Evolutionary conservation across 2,329 filamentous ascomycete genomes (phyloP), one percentile per base, ranked within the genome.

Genomic region (Ciborinia camelliae): DNA sequence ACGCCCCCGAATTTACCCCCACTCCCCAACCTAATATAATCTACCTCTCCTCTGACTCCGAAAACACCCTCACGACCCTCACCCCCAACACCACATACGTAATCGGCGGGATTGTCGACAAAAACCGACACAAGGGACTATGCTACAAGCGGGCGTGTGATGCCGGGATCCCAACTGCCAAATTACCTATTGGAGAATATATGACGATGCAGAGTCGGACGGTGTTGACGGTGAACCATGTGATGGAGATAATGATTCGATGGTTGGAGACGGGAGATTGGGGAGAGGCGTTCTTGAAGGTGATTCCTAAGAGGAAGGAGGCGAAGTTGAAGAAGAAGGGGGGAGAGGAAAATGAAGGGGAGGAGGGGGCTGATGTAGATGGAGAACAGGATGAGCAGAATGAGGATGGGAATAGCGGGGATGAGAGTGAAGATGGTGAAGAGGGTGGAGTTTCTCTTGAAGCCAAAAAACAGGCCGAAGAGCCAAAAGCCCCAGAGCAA

Each of bases 221-320:
- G 71, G 91, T 99, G 5, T 80, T 99, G 65, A 89, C 94, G 4
- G 97, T 94, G 9, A 99, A 98, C 74, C 95, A 99, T 74, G 95
- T 99, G 1, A 86, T 95, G 54, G 94, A 98, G 78, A 98, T 99
- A 68, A 97, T 99, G 91, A 79, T 97, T 53, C 88, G 87, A 69
- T 99, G 93, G 92, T 77, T 99, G 63, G 92, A 97, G 77, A 86
- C 86, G 57, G 91, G 90, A 2, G 90, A 98, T 75, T 99, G 95
- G 95, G 93, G 89, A 1, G 82, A 90, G 73, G 93, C 95, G 0
- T 99, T 99, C 75, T 79, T 93, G 77, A 83, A 86, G 59, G 92
- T 96, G 4, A 93, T 99, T 70, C 95, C 95, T 0, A 92, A 92
- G 77, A 82, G 95, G 68, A 99, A 99, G 76, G 92, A 91, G 0